Conservation (phyloP, 345 rosid genomes). For the Ricinus communis region DNA sequence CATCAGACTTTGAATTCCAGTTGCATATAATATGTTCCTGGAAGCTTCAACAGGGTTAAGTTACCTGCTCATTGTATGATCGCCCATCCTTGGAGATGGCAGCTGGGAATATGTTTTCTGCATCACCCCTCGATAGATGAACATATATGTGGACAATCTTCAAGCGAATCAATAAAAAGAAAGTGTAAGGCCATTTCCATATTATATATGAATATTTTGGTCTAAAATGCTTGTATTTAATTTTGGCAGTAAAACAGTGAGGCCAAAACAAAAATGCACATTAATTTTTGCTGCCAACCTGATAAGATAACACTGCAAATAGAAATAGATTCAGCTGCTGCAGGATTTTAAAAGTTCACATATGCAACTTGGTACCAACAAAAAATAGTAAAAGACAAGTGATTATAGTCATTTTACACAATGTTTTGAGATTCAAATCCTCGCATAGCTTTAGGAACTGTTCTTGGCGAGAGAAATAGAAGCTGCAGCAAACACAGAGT, state of each 20-base stretch:
- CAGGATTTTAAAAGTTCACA: background rate
- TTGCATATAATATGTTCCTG: background rate
- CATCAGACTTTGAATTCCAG: background rate
- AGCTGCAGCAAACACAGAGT: background rate
- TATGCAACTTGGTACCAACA: background rate
- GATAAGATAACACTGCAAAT: background rate
- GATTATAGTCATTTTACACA: background rate
- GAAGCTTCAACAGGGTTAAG: background rate
- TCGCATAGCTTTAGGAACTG: background rate
- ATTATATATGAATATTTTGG: background rate
- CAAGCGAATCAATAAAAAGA: slow-evolving; percentile 26
- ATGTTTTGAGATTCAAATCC: background rate
- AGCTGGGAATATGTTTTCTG: slow-evolving; percentile 69
- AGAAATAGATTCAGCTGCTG: background rate
- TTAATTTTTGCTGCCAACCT: background rate
- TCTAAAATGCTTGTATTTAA: background rate
- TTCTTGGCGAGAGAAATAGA: background rate
- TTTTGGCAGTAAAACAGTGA: background rate
- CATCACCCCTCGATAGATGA: slow-evolving; percentile 86
- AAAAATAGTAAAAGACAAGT: background rate
- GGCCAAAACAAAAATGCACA: background rate
- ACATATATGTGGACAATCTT: slow-evolving; percentile 92
- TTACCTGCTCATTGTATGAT: slow-evolving; percentile 93
- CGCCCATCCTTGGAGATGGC: slow-evolving; percentile 97
- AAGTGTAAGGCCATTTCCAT: slow-evolving; percentile 2